phyloP scores from a whole-genome alignment of 2,329 filamentous ascomycete genomes.

The Raffaelea arxii region DNA sequence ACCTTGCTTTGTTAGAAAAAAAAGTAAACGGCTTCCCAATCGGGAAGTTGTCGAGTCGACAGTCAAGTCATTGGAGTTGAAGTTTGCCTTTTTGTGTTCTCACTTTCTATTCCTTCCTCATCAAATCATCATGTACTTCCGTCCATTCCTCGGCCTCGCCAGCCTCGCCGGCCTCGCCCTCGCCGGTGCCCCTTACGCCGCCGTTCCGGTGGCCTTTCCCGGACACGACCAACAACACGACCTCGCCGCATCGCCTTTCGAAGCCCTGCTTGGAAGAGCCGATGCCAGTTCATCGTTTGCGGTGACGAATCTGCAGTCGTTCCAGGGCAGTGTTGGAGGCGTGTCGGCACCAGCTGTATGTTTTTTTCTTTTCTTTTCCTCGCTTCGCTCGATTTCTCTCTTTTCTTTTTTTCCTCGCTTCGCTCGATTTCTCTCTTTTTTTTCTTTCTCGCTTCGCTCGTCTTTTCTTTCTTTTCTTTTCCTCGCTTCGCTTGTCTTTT shows the following conservation, averaged over 20 bases:
- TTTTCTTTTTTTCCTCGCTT: neutral
- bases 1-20: too few species aligned
- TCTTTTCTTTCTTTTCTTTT: too few species aligned
- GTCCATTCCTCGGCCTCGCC: neutral
- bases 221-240: neutral
- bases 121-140: too few species aligned
- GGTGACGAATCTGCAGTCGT: conserved; percentile 29
- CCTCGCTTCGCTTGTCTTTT: too few species aligned
- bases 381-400: too few species aligned
- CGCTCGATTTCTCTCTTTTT: neutral
- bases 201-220: neutral
- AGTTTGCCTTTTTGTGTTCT: too few species aligned
- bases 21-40: too few species aligned
- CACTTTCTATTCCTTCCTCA: too few species aligned
- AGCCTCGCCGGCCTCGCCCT: neutral
- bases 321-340: conserved; percentile 29
- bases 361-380: neutral
- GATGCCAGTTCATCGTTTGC: conserved; percentile 7
- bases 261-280: too few species aligned
- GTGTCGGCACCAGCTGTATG: conserved; percentile 23
- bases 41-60: too few species aligned
- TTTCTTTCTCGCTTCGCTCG: neutral
- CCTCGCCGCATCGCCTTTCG: neutral
- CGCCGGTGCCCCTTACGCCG: neutral
- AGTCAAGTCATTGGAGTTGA: too few species aligned